A percentile compares a stretch with the other conserved stretches of the same genome.
These are phyloP conservation scores for Gossypium sturtianum DNA, from an alignment of 345 rosid genomes.

Conservation along the genomic window DNA sequence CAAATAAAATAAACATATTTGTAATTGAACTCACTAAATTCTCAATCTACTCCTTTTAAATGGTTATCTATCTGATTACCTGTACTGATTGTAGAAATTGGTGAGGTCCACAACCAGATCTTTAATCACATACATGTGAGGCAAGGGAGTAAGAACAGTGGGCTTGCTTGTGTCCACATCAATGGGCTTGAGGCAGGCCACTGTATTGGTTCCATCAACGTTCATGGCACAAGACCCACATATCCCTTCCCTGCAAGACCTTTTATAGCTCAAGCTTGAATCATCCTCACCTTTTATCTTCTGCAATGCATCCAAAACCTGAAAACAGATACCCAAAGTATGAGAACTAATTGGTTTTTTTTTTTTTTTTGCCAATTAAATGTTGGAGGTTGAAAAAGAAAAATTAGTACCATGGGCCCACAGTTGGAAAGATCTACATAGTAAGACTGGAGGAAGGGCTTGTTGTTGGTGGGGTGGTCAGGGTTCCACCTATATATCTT, in stretches of 20 bases:
- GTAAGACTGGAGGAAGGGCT: constrained; percentile 59
- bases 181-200: constrained; percentile 62
- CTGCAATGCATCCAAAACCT: constrained; percentile 67
- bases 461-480: constrained; percentile 33
- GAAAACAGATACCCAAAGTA: not conserved
- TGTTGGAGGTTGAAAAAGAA: not conserved
- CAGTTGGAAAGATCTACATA: constrained; percentile 47
- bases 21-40: not conserved
- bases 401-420: constrained; percentile 43
- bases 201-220: constrained; percentile 60
- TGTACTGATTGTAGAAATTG: constrained; percentile 61
- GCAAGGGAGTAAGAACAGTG: constrained; percentile 54
- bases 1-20: not conserved
- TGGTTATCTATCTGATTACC: constrained; percentile 14
- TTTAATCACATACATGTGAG: constrained; percentile 63
- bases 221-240: constrained; percentile 76
- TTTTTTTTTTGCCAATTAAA: not conserved
- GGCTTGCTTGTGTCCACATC: constrained; percentile 37
- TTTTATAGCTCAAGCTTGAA: constrained; percentile 47
- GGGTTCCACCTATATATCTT: constrained; percentile 61
- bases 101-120: constrained; percentile 67
- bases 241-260: constrained; percentile 75
- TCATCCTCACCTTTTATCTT: constrained; percentile 70
- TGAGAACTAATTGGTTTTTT: not conserved
- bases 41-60: not conserved